Percentiles rank a stretch among this genome's conserved stretches.
Evolutionary conservation across 306 rosid species (phyloP).

Genomic region (Corylus heterophylla): DNA sequence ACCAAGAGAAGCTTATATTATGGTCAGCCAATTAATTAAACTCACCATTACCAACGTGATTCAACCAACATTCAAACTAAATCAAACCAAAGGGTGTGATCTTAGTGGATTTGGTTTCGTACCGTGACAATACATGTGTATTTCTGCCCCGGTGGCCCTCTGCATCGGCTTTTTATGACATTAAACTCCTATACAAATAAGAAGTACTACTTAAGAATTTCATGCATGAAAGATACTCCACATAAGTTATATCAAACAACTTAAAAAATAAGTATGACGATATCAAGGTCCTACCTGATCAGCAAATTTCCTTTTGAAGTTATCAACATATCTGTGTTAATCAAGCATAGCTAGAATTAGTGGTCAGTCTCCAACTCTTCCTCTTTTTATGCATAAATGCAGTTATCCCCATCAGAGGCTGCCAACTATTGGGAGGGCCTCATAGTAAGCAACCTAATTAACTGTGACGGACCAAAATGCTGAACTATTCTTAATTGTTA

Average conservation of each 20-base stretch:
- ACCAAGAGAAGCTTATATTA: background rate
- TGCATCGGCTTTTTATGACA: constrained; percentile 57
- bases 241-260: background rate
- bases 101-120: constrained; percentile 24
- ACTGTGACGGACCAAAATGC: constrained; percentile 3
- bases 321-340: constrained; percentile 59
- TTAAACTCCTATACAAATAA: constrained; percentile 58
- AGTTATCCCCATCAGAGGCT: constrained; percentile 21
- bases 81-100: constrained; percentile 19
- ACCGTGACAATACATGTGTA: constrained; percentile 79
- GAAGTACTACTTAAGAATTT: constrained; percentile 20
- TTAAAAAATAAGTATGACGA: background rate
- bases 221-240: constrained; percentile 14
- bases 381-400: constrained; percentile 26
- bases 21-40: background rate
- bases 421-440: constrained; percentile 13
- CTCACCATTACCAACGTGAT: constrained; percentile 4
- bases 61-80: constrained; percentile 14
- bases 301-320: constrained; percentile 57
- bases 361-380: constrained; percentile 25
- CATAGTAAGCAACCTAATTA: background rate
- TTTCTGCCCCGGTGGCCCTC: constrained; percentile 44
- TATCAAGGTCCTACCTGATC: constrained; percentile 56
- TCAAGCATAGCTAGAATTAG: constrained; percentile 46
- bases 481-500: background rate